Evolutionary conservation across 441 rosid species (phyloP).

Genomic region (Monsonia emarginata): DNA sequence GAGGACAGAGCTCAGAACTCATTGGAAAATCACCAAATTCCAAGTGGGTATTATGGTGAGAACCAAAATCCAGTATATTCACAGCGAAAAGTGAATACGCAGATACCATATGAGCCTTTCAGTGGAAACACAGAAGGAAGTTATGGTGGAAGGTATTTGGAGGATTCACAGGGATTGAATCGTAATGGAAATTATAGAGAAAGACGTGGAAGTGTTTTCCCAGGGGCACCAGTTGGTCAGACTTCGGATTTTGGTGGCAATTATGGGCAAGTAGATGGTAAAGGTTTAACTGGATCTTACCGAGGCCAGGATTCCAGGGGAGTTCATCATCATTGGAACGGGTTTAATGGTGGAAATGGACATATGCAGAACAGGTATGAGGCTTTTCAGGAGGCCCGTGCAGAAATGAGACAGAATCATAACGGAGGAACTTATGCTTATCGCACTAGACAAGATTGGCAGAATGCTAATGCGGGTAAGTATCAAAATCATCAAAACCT

Average conservation of each 20-base stretch:
- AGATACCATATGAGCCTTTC: background rate
- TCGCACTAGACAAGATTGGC: slow-evolving; percentile 13
- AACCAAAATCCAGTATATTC: slow-evolving; percentile 13
- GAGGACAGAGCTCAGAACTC: slow-evolving; percentile 13
- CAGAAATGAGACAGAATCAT: background rate
- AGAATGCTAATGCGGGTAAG: slow-evolving; percentile 6
- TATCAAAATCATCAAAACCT: slow-evolving; percentile 17
- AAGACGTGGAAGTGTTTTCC: slow-evolving; percentile 9
- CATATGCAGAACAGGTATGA: background rate
- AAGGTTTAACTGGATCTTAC: slow-evolving; percentile 1
- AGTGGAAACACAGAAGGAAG: background rate
- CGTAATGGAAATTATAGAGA: slow-evolving; percentile 25
- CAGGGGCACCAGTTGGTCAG: slow-evolving; percentile 8
- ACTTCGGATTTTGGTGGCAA: slow-evolving; percentile 13
- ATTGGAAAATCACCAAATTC: slow-evolving; percentile 15
- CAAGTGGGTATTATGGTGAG: slow-evolving; percentile 11
- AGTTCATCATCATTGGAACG: slow-evolving; percentile 5
- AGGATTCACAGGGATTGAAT: slow-evolving; percentile 17
- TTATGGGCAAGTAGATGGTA: slow-evolving; percentile 10
- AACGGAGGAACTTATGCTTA: slow-evolving; percentile 10
- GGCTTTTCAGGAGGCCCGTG: background rate
- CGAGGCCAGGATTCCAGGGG: slow-evolving; percentile 6
- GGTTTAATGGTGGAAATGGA: slow-evolving; percentile 7
- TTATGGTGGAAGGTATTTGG: background rate
- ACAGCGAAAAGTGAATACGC: slow-evolving; percentile 17